A percentile compares a stretch with the other conserved stretches of the same genome.
These are phyloP conservation scores for Xylariaceae sp. DNA, from an alignment of 2,329 filamentous ascomycete species.

Conservation along the genomic window DNA sequence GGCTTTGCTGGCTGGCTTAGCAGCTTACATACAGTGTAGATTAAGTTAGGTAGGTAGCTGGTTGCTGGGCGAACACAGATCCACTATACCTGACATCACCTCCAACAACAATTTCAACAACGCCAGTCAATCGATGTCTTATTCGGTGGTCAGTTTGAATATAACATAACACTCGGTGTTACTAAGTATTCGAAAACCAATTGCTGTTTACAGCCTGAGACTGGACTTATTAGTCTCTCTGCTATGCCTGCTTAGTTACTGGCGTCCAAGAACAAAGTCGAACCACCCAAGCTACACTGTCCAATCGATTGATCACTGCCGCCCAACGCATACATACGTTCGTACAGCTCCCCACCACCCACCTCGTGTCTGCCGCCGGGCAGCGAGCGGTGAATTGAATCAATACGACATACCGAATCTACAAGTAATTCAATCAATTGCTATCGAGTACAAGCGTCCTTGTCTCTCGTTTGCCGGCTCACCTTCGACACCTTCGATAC, in stretches of 20 bases:
- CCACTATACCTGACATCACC: not conserved
- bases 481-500: conserved; percentile 1
- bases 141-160: too few species aligned
- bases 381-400: conserved; percentile 19
- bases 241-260: not conserved
- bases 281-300: not conserved
- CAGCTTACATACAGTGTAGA: too few species aligned
- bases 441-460: conserved; percentile 1
- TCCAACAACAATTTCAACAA: not conserved
- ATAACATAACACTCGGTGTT: too few species aligned
- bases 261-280: not conserved
- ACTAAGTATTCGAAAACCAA: too few species aligned
- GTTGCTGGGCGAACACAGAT: not conserved
- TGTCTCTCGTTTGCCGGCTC: conserved; percentile 1
- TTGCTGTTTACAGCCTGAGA: too few species aligned
- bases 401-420: conserved; percentile 16
- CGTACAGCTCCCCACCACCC: conserved; percentile 20
- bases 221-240: not conserved
- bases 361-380: conserved; percentile 26
- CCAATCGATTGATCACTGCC: not conserved
- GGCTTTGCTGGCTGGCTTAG: too few species aligned
- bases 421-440: conserved; percentile 16
- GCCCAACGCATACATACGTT: conserved; percentile 10
- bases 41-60: too few species aligned
- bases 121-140: too few species aligned